These are phyloP conservation scores for Stephanodiscus triporus DNA, from an alignment of 108 stramenopile genomes.

Conservation along the genomic window DNA sequence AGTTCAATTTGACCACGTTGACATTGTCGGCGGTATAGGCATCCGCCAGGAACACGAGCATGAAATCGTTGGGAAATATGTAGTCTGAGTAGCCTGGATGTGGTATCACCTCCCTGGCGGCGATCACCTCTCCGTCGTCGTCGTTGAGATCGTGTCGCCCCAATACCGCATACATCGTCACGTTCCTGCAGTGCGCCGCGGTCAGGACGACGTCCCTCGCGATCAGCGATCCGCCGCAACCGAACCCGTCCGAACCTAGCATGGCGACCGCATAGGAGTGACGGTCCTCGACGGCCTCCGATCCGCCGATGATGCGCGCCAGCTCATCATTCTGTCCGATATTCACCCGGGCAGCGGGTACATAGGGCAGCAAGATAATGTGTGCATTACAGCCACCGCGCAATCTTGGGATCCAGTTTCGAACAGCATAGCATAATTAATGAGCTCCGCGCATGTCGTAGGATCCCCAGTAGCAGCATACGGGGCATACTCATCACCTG, in stretches of 20 bases:
- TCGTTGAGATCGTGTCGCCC: constrained; percentile 17
- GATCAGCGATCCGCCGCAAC: constrained; percentile 39
- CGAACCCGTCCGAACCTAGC: too few species aligned
- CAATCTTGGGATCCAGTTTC: too few species aligned
- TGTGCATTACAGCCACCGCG: too few species aligned
- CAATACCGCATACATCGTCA: background rate
- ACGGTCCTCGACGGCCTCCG: too few species aligned
- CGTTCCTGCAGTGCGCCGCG: constrained; percentile 38
- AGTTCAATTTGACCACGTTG: constrained; percentile 33
- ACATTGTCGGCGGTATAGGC: background rate
- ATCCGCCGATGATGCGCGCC: too few species aligned
- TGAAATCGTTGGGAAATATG: constrained; percentile 29
- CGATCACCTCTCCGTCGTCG: constrained; percentile 22
- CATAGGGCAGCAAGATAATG: too few species aligned
- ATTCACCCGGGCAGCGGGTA: too few species aligned
- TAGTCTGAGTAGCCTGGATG: constrained; percentile 22
- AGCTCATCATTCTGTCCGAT: too few species aligned
- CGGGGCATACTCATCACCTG: background rate
- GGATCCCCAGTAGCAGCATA: too few species aligned
- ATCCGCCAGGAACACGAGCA: constrained; percentile 15
- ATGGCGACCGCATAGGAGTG: too few species aligned
- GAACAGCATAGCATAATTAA: too few species aligned
- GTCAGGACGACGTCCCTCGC: constrained; percentile 34
- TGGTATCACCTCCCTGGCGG: constrained; percentile 1
- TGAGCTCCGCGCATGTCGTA: too few species aligned